phyloP scores from a whole-genome alignment of 192 early-diverging fungal genomes.

The Backusella liffmaniae region DNA sequence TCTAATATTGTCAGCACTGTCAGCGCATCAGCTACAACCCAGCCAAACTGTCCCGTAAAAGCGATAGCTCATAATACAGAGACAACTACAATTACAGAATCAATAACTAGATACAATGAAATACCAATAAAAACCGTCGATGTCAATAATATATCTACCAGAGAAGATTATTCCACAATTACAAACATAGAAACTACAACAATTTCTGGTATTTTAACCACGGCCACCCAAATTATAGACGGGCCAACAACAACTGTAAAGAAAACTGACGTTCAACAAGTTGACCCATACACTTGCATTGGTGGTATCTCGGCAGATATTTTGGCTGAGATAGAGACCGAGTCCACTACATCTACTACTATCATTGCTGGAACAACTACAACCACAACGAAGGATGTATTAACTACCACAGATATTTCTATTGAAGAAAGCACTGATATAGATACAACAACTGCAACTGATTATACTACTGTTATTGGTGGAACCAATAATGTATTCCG shows the following conservation, averaged over 20 bases:
- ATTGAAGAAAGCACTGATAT: background rate
- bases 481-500: background rate
- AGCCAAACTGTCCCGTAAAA: background rate
- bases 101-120: background rate
- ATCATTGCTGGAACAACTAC: background rate
- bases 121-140: background rate
- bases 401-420: background rate
- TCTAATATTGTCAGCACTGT: background rate
- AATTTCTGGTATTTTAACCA: background rate
- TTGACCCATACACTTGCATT: background rate
- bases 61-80: background rate
- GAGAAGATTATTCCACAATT: background rate
- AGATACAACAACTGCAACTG: background rate
- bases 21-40: background rate
- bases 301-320: background rate
- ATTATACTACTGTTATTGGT: background rate
- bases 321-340: background rate
- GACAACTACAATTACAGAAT: background rate
- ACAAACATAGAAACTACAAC: background rate
- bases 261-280: background rate
- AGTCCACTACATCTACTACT: background rate
- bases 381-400: background rate
- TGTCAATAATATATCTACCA: background rate
- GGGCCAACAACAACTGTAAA: background rate
- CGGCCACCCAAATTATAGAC: background rate